These are phyloP conservation scores for Maudiozyma serrabonitensis DNA, from an alignment of 805 yeast species.

Conservation along the genomic window DNA sequence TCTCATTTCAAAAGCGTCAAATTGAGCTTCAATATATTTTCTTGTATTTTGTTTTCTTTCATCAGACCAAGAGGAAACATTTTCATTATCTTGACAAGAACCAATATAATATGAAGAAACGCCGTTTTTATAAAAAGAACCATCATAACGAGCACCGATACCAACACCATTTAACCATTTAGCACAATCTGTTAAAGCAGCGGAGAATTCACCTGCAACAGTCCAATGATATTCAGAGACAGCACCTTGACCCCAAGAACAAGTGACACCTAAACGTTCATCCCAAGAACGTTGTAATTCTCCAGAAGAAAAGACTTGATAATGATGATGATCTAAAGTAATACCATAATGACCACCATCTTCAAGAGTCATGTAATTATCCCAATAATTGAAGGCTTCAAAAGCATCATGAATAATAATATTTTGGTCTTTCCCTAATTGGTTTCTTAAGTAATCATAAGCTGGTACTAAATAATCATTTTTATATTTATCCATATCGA, in stretches of 20 bases:
- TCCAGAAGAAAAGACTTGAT: conserved; percentile 67
- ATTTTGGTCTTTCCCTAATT: conserved; percentile 40
- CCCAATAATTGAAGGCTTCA: conserved; percentile 51
- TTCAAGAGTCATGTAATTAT: conserved; percentile 38
- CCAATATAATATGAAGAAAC: conserved; percentile 38
- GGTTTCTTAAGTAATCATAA: conserved; percentile 51
- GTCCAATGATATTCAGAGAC: conserved; percentile 56
- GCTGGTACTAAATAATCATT: conserved; percentile 49
- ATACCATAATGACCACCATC: conserved; percentile 56
- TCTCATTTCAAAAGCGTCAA: conserved; percentile 68
- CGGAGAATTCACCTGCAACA: conserved; percentile 82
- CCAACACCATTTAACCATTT: conserved; percentile 83
- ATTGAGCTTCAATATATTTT: conserved; percentile 76
- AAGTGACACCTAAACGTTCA: conserved; percentile 48
- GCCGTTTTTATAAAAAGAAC: conserved; percentile 34
- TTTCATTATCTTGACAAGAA: conserved; percentile 46
- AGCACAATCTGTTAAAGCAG: conserved; percentile 88
- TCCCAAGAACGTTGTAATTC: conserved; percentile 52
- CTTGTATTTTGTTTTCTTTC: conserved; percentile 50
- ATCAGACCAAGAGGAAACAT: conserved; percentile 47
- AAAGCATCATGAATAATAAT: conserved; percentile 81
- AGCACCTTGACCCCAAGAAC: conserved; percentile 40
- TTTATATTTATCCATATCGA: conserved; percentile 50
- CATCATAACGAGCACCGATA: conserved; percentile 74
- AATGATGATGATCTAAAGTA: conserved; percentile 81